phyloP scores from a whole-genome alignment of 345 rosid species.

The Eucalyptus brandiana region DNA sequence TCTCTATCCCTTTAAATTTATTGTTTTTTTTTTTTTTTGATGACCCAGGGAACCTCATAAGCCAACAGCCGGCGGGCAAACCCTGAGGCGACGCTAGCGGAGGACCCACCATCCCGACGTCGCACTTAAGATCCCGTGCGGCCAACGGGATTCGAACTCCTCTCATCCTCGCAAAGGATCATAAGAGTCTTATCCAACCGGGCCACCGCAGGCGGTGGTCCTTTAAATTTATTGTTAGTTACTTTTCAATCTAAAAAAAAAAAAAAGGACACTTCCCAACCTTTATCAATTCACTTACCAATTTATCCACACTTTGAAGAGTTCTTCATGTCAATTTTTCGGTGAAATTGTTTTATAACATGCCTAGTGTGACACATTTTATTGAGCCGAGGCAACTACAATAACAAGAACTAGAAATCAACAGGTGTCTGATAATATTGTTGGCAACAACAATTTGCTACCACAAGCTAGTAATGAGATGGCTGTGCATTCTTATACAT shows the following conservation, averaged over 20 bases:
- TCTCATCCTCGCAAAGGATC: too few species aligned
- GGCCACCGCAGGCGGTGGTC: too few species aligned
- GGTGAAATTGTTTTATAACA: not conserved
- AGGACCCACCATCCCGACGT: too few species aligned
- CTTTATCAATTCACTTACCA: not conserved
- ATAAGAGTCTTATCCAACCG: too few species aligned
- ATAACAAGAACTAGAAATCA: not conserved
- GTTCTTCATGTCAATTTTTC: not conserved
- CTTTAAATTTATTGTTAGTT: not conserved
- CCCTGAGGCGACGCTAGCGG: too few species aligned
- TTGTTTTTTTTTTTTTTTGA: too few species aligned
- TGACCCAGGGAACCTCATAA: too few species aligned
- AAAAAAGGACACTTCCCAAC: not conserved
- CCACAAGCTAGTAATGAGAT: not conserved
- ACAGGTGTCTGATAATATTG: not conserved
- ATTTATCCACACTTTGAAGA: not conserved
- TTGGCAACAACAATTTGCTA: not conserved
- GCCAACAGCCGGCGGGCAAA: too few species aligned
- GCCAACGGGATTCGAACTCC: too few species aligned
- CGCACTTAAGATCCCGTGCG: too few species aligned
- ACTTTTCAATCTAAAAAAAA: not conserved
- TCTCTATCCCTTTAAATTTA: not conserved
- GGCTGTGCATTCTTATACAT: not conserved
- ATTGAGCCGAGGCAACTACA: not conserved
- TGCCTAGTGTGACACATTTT: not conserved